These are phyloP conservation scores for Porcisia hertigi DNA, from an alignment of 208 protist genomes.

Conservation along the genomic window DNA sequence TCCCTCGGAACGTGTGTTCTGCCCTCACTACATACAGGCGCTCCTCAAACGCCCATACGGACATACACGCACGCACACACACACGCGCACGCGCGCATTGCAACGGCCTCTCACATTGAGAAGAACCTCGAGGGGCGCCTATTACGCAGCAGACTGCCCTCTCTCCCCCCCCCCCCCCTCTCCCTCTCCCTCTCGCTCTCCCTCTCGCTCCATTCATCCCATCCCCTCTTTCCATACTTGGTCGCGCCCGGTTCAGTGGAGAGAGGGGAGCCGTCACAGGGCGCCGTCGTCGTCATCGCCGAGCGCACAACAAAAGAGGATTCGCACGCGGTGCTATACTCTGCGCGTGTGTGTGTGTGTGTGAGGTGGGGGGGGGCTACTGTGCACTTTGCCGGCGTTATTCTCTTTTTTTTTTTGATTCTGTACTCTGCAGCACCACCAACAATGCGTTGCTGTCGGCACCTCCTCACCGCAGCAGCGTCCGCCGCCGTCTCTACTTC, in stretches of 20 bases:
- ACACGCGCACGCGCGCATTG: too few species aligned
- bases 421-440: not conserved
- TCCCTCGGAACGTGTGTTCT: too few species aligned
- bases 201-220: too few species aligned
- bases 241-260: not conserved
- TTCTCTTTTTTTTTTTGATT: not conserved
- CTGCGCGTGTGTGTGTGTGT: not conserved
- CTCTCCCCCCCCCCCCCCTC: not conserved
- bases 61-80: too few species aligned
- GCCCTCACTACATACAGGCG: too few species aligned
- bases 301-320: not conserved
- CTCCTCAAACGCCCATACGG: too few species aligned
- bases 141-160: too few species aligned
- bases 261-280: not conserved
- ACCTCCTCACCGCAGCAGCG: not conserved
- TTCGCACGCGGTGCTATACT: not conserved
- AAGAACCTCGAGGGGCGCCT: too few species aligned
- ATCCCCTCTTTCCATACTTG: not conserved
- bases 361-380: too few species aligned
- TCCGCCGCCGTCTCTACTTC: not conserved
- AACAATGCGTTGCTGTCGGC: conserved; percentile 7
- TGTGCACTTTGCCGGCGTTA: not conserved
- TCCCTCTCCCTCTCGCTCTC: not conserved
- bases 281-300: not conserved
- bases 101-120: too few species aligned